Evolutionary conservation across 1,284 basidiomycete genomes (phyloP).

Genomic region (Paramarasmius palmivorus): DNA sequence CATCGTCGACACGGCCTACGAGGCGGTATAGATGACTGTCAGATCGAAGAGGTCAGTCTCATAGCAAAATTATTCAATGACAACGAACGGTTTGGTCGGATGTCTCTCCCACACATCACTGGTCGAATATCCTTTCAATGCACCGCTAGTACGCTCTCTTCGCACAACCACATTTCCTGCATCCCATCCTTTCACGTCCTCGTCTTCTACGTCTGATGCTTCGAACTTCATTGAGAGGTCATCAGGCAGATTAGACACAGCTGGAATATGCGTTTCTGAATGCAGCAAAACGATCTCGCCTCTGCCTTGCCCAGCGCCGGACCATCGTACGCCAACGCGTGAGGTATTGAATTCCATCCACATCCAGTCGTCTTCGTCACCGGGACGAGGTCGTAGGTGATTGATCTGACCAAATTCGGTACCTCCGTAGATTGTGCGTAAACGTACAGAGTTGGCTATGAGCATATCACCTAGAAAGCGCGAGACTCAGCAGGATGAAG

Average conservation of each 20-base stretch:
- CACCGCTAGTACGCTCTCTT: not conserved
- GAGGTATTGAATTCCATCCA: constrained; percentile 25
- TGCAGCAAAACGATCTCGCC: constrained; percentile 3
- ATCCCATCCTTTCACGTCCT: constrained; percentile 1
- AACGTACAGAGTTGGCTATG: constrained; percentile 26
- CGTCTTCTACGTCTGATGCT: not conserved
- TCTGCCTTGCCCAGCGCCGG: not conserved
- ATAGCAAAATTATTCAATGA: too few species aligned
- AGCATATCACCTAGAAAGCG: constrained; percentile 26
- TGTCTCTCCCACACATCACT: constrained; percentile 3
- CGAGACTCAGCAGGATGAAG: constrained; percentile 17
- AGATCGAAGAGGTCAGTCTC: constrained; percentile 25
- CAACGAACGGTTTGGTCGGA: not conserved
- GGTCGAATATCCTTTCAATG: constrained; percentile 1
- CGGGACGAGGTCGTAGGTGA: constrained; percentile 1
- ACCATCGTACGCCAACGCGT: constrained; percentile 24
- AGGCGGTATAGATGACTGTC: constrained; percentile 16
- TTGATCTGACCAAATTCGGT: constrained; percentile 29
- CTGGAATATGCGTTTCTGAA: not conserved
- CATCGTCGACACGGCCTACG: constrained; percentile 21
- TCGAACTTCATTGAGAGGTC: not conserved
- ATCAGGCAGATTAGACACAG: not conserved
- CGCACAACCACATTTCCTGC: not conserved
- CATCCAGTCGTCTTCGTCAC: constrained; percentile 27
- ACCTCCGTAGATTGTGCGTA: constrained; percentile 29